Base-by-base conservation (phyloP, 192 early-diverging fungal genomes). In the Backusella luteola region DNA sequence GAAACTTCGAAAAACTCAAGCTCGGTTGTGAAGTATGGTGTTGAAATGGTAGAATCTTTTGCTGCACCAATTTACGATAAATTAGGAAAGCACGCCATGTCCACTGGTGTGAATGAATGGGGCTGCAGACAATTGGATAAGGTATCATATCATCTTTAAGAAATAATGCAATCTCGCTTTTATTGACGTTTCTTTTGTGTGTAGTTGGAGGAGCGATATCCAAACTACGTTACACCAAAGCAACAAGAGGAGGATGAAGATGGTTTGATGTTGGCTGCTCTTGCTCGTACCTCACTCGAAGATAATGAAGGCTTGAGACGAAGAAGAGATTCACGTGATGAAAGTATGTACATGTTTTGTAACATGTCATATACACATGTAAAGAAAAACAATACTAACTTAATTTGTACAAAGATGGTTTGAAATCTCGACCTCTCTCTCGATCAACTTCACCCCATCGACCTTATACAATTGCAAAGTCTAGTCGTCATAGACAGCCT, bases 1-100 rank as follows among this genome's bases (percentile, higher is more conserved):
- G 91, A 91, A 70, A 85, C 85, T 34, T 89, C 91, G 14, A 91
- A 93, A 77, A 83, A 90, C 69, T 87, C 85, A 41, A 84, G 76
- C 78, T 70, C 83, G 78, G 85, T 90, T 32, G 81, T 93, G 26
- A 91, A 91, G 81, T 91, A 89, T 79, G 90, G 91, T 34, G 91
- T 91, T 19, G 89, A 91, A 74, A 91, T 90, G 76, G 89, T 96
- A 26, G 96, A 96, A 77, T 91, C 89, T 12, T 85, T 94, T 78
- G 89, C 90, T 75, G 85, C 89, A 75, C 91, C 93, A 19, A 88
- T 97, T 17, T 88, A 91, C 71, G 90, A 90, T 63, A 93, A 90
- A 42, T 84, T 97, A n/a, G 92, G 73, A 26, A 71, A 72, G 35
- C 21, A 35, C n/a, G 77, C 72, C 26, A 15, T 74, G 36, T 74